These are phyloP conservation scores for Plasmodium chabaudi DNA, from an alignment of 169 alveolate species.

Conservation along the genomic window DNA sequence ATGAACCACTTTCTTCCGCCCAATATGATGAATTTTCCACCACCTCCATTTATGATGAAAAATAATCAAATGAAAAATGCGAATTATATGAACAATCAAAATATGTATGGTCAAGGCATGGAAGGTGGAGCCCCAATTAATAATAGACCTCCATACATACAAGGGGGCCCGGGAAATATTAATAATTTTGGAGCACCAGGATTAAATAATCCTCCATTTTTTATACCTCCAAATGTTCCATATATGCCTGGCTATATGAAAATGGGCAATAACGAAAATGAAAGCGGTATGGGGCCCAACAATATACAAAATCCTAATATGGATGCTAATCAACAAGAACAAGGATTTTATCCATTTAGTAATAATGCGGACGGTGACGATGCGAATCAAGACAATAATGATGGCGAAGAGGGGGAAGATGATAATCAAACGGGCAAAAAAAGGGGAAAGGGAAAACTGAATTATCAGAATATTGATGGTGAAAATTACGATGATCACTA, in stretches of 20 bases:
- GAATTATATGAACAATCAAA: conserved; percentile 7
- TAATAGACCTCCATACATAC: conserved; percentile 2
- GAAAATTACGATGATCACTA: neutral
- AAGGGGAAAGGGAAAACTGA: conserved; percentile 7
- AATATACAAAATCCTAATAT: neutral
- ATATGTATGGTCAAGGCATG: neutral
- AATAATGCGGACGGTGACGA: conserved; percentile 9
- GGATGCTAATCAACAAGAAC: conserved; percentile 14
- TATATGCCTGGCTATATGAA: conserved; percentile 10
- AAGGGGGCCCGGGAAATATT: neutral
- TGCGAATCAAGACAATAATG: neutral
- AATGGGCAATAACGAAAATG: conserved; percentile 8
- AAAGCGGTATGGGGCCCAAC: neutral
- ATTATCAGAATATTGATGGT: conserved; percentile 15
- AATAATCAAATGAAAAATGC: conserved; percentile 26
- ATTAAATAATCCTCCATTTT: neutral
- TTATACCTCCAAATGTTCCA: conserved; percentile 8
- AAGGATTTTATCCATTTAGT: conserved; percentile 1
- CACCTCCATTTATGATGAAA: conserved; percentile 75
- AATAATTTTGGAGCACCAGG: neutral
- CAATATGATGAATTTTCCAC: conserved; percentile 53
- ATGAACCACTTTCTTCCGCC: conserved; percentile 28
- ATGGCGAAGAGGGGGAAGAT: conserved; percentile 13
- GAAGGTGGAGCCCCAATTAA: neutral
- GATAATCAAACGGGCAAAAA: conserved; percentile 6